These are phyloP conservation scores for Serendipita sp. DNA, from an alignment of 768 basidiomycete species.

Conservation along the genomic window DNA sequence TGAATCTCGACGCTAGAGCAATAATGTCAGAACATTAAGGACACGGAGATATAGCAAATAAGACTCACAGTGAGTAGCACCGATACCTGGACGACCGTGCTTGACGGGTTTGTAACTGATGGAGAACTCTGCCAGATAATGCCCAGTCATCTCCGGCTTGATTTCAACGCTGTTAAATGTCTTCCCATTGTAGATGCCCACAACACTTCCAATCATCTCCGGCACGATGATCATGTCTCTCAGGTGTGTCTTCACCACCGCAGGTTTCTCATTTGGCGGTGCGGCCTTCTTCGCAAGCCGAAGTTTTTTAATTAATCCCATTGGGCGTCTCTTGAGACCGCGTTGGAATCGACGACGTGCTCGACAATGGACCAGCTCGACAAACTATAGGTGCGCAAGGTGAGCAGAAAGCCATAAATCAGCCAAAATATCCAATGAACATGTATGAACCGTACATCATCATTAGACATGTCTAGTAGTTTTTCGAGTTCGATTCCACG, in stretches of 20 bases:
- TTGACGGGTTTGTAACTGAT: conserved; percentile 98
- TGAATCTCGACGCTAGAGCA: conserved; percentile 29
- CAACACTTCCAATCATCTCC: conserved; percentile 98
- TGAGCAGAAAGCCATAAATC: conserved; percentile 1
- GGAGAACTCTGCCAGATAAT: conserved; percentile 96
- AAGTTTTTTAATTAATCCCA: conserved; percentile 98
- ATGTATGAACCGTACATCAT: conserved; percentile 50
- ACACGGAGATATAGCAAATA: conserved; percentile 21
- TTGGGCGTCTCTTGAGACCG: conserved; percentile 93
- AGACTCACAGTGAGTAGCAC: conserved; percentile 74
- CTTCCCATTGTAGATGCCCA: conserved; percentile 98
- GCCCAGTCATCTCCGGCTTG: conserved; percentile 99
- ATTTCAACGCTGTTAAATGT: conserved; percentile 96
- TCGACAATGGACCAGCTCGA: conserved; percentile 96
- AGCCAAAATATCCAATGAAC: not conserved
- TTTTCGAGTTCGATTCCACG: conserved; percentile 97
- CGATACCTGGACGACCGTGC: conserved; percentile 98
- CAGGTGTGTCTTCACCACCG: conserved; percentile 97
- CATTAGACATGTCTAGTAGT: conserved; percentile 89
- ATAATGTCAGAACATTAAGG: not conserved
- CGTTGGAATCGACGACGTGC: conserved; percentile 98
- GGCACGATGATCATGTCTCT: conserved; percentile 99
- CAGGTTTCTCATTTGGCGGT: conserved; percentile 96
- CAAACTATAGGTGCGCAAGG: conserved; percentile 32
- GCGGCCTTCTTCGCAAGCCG: conserved; percentile 99